Evolutionary conservation across 345 rosid species (phyloP), one percentile per base, ranked within the genome.

Genomic region (Sisymbrium altissimum): DNA sequence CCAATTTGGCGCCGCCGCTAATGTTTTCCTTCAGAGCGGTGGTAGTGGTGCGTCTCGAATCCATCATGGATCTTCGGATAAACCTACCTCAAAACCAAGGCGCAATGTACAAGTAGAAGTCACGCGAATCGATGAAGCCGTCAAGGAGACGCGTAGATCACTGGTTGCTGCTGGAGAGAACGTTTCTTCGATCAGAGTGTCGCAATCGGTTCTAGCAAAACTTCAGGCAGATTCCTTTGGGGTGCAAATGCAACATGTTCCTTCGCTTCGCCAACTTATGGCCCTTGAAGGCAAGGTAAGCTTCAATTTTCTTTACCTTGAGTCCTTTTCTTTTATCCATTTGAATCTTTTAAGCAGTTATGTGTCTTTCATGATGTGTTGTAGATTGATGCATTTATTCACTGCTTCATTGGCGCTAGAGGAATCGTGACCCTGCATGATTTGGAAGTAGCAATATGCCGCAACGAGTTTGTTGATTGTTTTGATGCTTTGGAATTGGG

Each of bases 301-400:
- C 35, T 14, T 19, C 39, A 50, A 32, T 6, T 13, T 46, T 18
- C 15, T 23, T 23, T 23, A 4, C 17, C 17, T 33, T 71, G 25
- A 21, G 32, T 73, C 19, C 12, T 14, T 66, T 48, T 38, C 12
- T 25, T 50, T 7, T 0, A 40, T 19, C 19, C 66, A 0, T 65
- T 56, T 35, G 40, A 45, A 19, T 27, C 30, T 15, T 32, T 10
- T n/a, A n/a, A 41, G 40, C 38, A 30, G 3, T 35, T 45, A 4
- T 43, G 9, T 61, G 60, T 0, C 10, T 69, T 45, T 33, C n/a
- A n/a, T n/a, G n/a, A n/a, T n/a, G 1, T 6, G 4, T 25, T 67
- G n/a, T 80, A 93, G 98, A 78, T 93, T 52, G 83, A 90, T 84
- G 88, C 96, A 8, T 93, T 87, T 80, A 91, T 93, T 62, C 91